phyloP scores from a whole-genome alignment of 768 basidiomycete species.

The Leucocoprinus birnbaumii region DNA sequence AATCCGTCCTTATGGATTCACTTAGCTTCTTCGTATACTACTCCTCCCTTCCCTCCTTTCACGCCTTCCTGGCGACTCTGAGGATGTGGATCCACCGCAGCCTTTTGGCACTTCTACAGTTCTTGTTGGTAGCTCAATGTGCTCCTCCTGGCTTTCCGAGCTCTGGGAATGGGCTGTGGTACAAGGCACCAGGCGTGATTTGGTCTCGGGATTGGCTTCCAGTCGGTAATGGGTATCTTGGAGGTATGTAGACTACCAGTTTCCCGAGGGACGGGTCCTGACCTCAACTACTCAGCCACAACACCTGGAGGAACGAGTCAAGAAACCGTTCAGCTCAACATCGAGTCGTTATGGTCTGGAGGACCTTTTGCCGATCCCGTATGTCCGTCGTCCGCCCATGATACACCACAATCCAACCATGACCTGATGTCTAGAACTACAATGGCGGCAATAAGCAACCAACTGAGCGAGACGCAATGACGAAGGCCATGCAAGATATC shows the following conservation, averaged over 20 bases:
- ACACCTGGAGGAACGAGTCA: conserved; percentile 56
- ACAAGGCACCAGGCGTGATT: conserved; percentile 42
- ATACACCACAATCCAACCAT: not conserved
- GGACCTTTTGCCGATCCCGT: conserved; percentile 70
- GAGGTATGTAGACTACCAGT: conserved; percentile 34
- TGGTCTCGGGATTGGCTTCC: conserved; percentile 68
- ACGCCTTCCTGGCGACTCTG: conserved; percentile 4
- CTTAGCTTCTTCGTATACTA: not conserved
- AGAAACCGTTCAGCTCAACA: conserved; percentile 67
- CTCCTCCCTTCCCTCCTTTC: conserved; percentile 3
- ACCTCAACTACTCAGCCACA: conserved; percentile 44
- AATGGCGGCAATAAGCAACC: conserved; percentile 67
- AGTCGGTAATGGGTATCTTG: conserved; percentile 72
- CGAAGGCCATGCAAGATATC: conserved; percentile 47
- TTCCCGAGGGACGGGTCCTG: not conserved
- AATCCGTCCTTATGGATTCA: conserved; percentile 4
- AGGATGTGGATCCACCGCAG: conserved; percentile 23
- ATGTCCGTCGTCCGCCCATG: conserved; percentile 15
- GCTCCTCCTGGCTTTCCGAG: conserved; percentile 52
- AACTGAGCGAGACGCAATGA: conserved; percentile 39
- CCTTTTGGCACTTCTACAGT: conserved; percentile 21
- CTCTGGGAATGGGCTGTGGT: conserved; percentile 80
- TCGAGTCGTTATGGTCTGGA: conserved; percentile 76
- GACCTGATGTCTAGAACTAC: conserved; percentile 41
- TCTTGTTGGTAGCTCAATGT: conserved; percentile 11